Evolutionary conservation across 179 eudicot genomes (phyloP), one percentile per base, ranked within the genome.

Genomic region (Pouteria campechiana): DNA sequence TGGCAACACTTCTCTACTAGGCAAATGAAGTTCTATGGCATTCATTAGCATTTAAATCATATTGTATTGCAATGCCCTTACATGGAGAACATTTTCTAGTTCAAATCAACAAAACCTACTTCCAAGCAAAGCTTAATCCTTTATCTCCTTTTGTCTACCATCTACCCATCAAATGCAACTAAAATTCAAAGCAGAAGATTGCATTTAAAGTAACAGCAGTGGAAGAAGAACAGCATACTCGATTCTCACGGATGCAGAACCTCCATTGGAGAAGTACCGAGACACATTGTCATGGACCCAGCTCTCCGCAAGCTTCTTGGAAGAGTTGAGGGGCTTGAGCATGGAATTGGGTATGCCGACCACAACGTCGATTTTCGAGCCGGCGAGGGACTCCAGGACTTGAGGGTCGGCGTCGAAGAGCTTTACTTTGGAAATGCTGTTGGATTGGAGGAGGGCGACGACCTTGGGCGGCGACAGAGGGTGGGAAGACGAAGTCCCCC

Each of bases 281-380:
- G 92, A 75, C 17, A 88, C 68, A 53, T 88, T 80, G 38, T 88
- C 81, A 48, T 88, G 94, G 35, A 88, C 88, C 94, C 94, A 88
- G 24, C 63, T 57, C 23, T 52, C 56, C 12, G 97, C 94, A 12
- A 77, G 76, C 54, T 75, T 83, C 12, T 61, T 13, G 20, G 97
- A 88, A 6, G 79, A 56, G 43, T 88, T 84, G 9, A 88, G 48
- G 29, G 25, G 38, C 18, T 63, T 72, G 18, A 88, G 82, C 88
- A 83, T 48, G 4, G 66, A 68, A 67, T 88, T 88, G 4, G 97
- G 94, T 46, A 88, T 73, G 37, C 92, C 88, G 18, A 84, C 68
- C 21, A 79, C 73, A 9, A 85, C 78, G 6, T 65, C 54, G 2
- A 78, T 71, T 22, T 57, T 61, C 38, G 93, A 64, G 16, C 73